Conservation (phyloP, 805 yeast genomes). For the Wickerhamomyces strasburgensis region DNA sequence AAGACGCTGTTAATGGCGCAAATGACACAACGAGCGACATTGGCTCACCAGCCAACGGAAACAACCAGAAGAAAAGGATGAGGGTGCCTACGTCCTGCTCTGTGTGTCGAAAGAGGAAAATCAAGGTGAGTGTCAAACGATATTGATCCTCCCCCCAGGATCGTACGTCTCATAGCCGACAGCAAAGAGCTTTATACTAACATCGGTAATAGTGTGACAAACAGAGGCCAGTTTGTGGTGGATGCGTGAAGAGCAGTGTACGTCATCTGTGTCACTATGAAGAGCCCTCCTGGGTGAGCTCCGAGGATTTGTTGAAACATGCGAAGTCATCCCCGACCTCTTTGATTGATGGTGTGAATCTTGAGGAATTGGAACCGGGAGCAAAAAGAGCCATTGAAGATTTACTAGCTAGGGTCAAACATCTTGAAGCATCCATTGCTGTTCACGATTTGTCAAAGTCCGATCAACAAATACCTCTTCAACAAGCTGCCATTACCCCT, state of each 20-base stretch:
- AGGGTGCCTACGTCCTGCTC: constrained; percentile 44
- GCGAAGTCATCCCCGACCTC: constrained; percentile 5
- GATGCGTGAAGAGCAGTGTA: constrained; percentile 53
- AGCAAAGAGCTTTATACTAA: constrained; percentile 2
- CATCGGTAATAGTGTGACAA: constrained; percentile 33
- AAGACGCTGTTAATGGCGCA: not conserved
- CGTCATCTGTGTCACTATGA: constrained; percentile 50
- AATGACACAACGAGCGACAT: not conserved
- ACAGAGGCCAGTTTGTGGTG: constrained; percentile 47
- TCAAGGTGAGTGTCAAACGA: constrained; percentile 23
- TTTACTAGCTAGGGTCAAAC: constrained; percentile 38
- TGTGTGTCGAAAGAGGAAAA: constrained; percentile 45
- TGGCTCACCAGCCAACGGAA: not conserved
- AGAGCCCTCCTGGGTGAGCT: constrained; percentile 54
- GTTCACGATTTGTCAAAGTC: constrained; percentile 28
- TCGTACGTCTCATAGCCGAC: too few species aligned
- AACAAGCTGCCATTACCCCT: not conserved
- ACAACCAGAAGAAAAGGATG: constrained; percentile 32
- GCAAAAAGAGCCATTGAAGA: constrained; percentile 23
- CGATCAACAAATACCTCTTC: not conserved
- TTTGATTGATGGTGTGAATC: not conserved
- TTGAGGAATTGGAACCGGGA: constrained; percentile 6
- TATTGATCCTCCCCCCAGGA: too few species aligned
- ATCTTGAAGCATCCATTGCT: constrained; percentile 41
- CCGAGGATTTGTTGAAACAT: constrained; percentile 41